Evolutionary conservation across 2,329 filamentous ascomycete genomes (phyloP), one percentile per base, ranked within the genome.

Genomic region (Diplodia corticola): DNA sequence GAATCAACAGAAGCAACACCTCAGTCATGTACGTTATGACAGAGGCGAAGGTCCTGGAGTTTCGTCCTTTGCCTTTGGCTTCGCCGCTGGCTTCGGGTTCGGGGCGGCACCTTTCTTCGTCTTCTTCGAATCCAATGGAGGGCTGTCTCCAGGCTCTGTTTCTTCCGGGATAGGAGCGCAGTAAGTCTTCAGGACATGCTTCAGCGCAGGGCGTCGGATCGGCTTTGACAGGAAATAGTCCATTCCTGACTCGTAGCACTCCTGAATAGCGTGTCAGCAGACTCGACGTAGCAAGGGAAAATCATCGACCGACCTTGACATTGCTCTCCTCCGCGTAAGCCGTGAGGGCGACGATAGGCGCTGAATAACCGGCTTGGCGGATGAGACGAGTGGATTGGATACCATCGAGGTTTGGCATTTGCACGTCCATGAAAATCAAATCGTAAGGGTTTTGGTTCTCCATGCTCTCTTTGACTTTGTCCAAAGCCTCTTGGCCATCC

Each of bases 351-450:
- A 97, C 92, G 68, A 97, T 97, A 0, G 93, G 93, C 1, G 91
- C 90, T 12, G 86, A 88, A 78, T 95, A 97, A 1, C 93, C 93
- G 81, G 94, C 91, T 75, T 92, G 83, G 6, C 93, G 87, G 71
- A 97, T 97, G 37, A 96, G 81, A 10, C 89, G 86, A 0, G 93
- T 97, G 54, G 90, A 93, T 75, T 97, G 90, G 26, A 97, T 81
- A 1, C 93, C 93, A 73, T 97, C 93, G 15, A 97, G 85, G 69
- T 95, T 96, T 3, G 93, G 93, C 93, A 97, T 97, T 78, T 91
- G 92, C 7, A 97, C 90, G 72, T 97, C 93, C 93, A 97, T 97
- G 74, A 97, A 95, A 69, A 97, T 94, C 28, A 97, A 83, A 71
- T 96, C 92, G 74, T 94, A 97, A 2, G 85, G 85, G 64, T 85